A percentile compares a stretch with the other conserved stretches of the same genome.
These are phyloP conservation scores for Styphnolobium japonicum DNA, from an alignment of 306 rosid genomes.

Conservation along the genomic window DNA sequence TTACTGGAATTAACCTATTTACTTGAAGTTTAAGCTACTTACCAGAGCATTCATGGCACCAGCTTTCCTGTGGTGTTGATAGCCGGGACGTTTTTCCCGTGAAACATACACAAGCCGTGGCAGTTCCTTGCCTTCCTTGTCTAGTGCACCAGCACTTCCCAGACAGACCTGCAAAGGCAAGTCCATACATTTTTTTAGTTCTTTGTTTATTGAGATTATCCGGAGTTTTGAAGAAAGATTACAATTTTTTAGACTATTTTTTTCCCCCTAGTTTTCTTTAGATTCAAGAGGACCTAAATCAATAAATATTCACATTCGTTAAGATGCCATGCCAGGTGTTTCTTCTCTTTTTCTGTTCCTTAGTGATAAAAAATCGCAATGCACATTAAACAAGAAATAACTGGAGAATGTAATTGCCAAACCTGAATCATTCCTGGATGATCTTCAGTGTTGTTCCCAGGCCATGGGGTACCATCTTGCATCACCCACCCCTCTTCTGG, in stretches of 20 bases:
- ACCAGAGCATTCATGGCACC: constrained; percentile 97
- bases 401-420: background rate
- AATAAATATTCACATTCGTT: background rate
- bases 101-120: constrained; percentile 89
- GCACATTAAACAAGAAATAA: background rate
- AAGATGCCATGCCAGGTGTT: background rate
- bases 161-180: constrained; percentile 62
- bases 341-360: background rate
- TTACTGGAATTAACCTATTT: background rate
- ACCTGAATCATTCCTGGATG: constrained; percentile 99
- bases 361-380: background rate
- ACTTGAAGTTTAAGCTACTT: constrained; percentile 30
- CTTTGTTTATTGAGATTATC: background rate
- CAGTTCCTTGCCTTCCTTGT: constrained; percentile 72
- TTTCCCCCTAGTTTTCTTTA: background rate
- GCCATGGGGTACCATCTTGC: constrained; percentile 98
- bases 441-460: constrained; percentile 81
- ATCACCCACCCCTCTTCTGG: constrained; percentile 98
- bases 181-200: background rate
- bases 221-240: background rate
- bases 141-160: constrained; percentile 86
- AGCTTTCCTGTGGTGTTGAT: constrained; percentile 83
- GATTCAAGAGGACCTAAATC: background rate
- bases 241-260: background rate
- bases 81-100: constrained; percentile 83